Evolutionary conservation across 1,284 basidiomycete genomes (phyloP).

Genomic region (Tilletia caries): DNA sequence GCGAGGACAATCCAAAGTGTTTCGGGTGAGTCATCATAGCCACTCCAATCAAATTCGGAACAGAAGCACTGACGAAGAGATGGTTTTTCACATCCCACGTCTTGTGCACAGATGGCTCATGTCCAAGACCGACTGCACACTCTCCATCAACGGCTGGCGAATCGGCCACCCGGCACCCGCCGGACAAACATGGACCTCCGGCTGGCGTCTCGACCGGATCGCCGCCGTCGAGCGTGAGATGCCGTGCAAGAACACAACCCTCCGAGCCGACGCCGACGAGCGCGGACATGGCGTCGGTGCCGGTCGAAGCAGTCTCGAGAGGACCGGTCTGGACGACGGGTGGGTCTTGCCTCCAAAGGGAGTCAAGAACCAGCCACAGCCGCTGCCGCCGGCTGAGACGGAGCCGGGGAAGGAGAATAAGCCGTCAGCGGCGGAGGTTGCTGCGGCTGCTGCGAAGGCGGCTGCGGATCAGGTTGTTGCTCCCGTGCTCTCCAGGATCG

Average conservation of each 20-base stretch:
- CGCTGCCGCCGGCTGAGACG: neutral
- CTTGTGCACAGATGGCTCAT: constrained; percentile 10
- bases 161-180: constrained; percentile 4
- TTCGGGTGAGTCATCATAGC: constrained; percentile 15
- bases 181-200: constrained; percentile 8
- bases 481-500: no score
- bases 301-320: constrained; percentile 6
- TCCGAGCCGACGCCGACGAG: constrained; percentile 6
- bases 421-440: neutral
- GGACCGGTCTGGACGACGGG: constrained; percentile 3
- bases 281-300: constrained; percentile 5
- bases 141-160: constrained; percentile 5
- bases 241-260: constrained; percentile 9
- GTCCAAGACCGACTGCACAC: constrained; percentile 11
- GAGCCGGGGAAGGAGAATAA: neutral
- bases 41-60: no score
- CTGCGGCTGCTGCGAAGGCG: no score
- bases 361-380: neutral
- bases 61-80: no score
- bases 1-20: constrained; percentile 14
- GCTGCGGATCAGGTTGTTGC: no score
- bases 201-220: constrained; percentile 15
- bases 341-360: constrained; percentile 7
- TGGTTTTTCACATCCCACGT: neutral
- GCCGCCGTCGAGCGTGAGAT: constrained; percentile 11